phyloP scores from a whole-genome alignment of 768 basidiomycete genomes.

The Suillus ampliporus region DNA sequence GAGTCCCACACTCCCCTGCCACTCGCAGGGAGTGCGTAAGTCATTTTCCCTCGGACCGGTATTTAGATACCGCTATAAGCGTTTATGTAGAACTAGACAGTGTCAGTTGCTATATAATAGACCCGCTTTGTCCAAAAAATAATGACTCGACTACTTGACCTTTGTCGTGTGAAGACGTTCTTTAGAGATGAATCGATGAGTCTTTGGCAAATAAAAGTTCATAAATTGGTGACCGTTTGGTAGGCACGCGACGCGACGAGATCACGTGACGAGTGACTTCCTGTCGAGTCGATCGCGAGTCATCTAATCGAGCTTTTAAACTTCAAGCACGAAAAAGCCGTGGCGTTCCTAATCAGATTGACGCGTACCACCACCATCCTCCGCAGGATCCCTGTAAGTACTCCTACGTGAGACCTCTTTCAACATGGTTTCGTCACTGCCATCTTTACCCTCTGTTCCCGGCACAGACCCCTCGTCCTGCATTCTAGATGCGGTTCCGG shows the following conservation, averaged over 20 bases:
- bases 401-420: constrained; percentile 14
- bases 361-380: not conserved
- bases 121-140: constrained; percentile 9
- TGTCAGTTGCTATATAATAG: constrained; percentile 10
- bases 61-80: constrained; percentile 1
- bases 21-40: not conserved
- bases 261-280: too few species aligned
- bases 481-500: constrained; percentile 78
- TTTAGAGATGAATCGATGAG: too few species aligned
- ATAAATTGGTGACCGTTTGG: too few species aligned
- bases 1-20: constrained; percentile 12
- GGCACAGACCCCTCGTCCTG: constrained; percentile 67
- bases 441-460: constrained; percentile 47
- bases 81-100: constrained; percentile 7
- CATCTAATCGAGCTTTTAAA: too few species aligned
- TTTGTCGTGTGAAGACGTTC: too few species aligned
- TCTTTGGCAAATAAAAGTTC: too few species aligned
- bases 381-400: not conserved
- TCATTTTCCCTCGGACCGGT: constrained; percentile 7
- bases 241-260: too few species aligned
- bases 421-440: constrained; percentile 38
- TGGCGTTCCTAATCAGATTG: not conserved
- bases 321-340: too few species aligned
- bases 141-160: too few species aligned
- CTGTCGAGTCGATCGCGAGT: too few species aligned